Percentiles rank a stretch among this genome's conserved stretches.
Conservation (phyloP, 257 asterid species). For the Ilex aquifolium region DNA sequence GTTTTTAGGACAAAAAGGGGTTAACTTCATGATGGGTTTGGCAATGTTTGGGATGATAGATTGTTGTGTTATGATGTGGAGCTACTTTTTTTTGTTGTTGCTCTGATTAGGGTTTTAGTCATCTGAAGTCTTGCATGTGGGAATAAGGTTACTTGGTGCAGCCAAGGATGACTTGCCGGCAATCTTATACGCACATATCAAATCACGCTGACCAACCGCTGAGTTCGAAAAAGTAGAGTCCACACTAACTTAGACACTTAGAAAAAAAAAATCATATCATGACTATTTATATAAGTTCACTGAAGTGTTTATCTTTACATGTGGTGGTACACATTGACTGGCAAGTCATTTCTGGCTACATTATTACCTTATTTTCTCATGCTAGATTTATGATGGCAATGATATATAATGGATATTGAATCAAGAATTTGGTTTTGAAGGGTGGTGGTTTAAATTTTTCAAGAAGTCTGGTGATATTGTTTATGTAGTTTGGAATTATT, state of each 20-base stretch:
- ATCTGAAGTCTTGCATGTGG: conserved; percentile 68
- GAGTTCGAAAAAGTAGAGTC: too few species aligned
- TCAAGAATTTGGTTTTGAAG: too few species aligned
- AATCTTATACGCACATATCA: conserved; percentile 1
- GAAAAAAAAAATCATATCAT: too few species aligned
- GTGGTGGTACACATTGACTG: conserved; percentile 8
- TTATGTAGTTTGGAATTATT: too few species aligned
- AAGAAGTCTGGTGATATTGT: too few species aligned
- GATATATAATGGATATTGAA: too few species aligned
- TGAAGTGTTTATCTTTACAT: too few species aligned
- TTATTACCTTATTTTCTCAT: conserved; percentile 45
- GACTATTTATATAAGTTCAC: too few species aligned
- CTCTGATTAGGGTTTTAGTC: conserved; percentile 10
- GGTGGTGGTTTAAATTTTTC: too few species aligned
- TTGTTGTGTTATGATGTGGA: background rate
- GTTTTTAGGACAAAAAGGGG: background rate
- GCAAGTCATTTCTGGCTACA: conserved; percentile 71
- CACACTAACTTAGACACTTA: too few species aligned
- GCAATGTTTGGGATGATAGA: background rate
- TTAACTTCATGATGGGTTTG: background rate
- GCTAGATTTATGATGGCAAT: conserved; percentile 52
- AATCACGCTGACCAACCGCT: too few species aligned
- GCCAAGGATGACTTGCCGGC: conserved; percentile 99
- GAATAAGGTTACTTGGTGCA: conserved; percentile 41
- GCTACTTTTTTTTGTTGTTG: background rate